Evolutionary conservation across 169 alveolate genomes (phyloP), one percentile per base, ranked within the genome.

Genomic region (Plasmodium inui): DNA sequence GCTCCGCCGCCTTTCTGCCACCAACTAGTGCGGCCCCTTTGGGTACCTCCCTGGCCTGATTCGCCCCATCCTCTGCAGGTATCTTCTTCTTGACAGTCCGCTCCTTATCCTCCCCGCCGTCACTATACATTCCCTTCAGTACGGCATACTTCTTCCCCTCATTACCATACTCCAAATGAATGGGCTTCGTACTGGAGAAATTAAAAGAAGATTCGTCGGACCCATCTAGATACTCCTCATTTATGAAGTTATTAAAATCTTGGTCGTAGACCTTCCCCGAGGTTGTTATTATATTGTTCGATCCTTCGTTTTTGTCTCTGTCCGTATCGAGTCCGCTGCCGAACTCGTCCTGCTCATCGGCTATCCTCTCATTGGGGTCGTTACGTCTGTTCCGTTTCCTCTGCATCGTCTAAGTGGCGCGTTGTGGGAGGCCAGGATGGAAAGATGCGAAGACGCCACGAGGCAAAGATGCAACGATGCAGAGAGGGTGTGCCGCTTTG

Each of bases 171-270:
- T 55, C 81, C 22, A 86, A 55, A 53, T 17, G 30, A 19, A 57
- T 86, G 1, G 50, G n/a, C 9, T 86, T 74, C 26, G 82, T 86
- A 14, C 17, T 76, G 30, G 88, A 55, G 1, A 50, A 55, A n/a
- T 86, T 76, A 2, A 86, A 19, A 1, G 93, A 86, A 5, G 93
- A 53, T 0, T 9, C 19, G 7, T 53, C 83, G 55, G 93, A 86
- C 39, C 22, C 34, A 39, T 86, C 93, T n/a, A 78, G 44, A 7
- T 26, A 32, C 19, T 26, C 86, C 26, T 86, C 81, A 53, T 86
- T 86, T n/a, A 86, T 70, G 57, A 86, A 86, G 22, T 37, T 86
- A 30, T 76, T 74, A 19, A 86, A 86, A 9, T 86, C 93, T 5
- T 86, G 83, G 34, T 86, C 93, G 7, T 53, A 80, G 0, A 86